Conservation (phyloP, 2,329 filamentous ascomycete species). For the Pseudopithomyces chartarum region DNA sequence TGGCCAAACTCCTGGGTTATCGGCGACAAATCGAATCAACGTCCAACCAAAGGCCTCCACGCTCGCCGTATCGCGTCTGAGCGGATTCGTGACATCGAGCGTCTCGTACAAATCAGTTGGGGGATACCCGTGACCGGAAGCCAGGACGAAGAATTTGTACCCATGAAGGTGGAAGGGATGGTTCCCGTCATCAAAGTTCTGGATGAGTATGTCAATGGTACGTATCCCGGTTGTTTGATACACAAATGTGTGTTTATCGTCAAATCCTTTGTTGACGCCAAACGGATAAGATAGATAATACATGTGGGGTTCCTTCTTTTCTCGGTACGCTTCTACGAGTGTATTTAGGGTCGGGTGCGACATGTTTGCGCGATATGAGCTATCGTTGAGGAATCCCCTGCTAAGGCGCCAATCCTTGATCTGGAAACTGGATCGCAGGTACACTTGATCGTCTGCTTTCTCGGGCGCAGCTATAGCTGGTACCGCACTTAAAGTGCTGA, state of each 20-base stretch:
- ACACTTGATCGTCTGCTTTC: conserved; percentile 58
- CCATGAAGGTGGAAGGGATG: conserved; percentile 61
- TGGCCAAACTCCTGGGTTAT: conserved; percentile 66
- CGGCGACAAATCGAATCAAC: conserved; percentile 62
- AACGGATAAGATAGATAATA: conserved; percentile 12
- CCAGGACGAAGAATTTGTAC: conserved; percentile 70
- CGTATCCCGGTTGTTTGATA: conserved; percentile 44
- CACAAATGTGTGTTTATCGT: conserved; percentile 34
- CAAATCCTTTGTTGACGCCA: conserved; percentile 34
- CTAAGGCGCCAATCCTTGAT: conserved; percentile 64
- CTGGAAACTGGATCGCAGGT: conserved; percentile 63
- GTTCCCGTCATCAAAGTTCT: conserved; percentile 41
- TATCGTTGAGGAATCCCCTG: conserved; percentile 63
- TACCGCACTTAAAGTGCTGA: conserved; percentile 53
- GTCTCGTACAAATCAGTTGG: conserved; percentile 31
- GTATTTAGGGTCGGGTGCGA: conserved; percentile 57
- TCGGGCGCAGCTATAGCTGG: conserved; percentile 50
- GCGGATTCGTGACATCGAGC: conserved; percentile 43
- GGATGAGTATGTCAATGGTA: conserved; percentile 43
- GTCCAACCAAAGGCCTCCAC: conserved; percentile 69
- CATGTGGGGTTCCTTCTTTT: conserved; percentile 32
- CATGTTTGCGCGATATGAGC: conserved; percentile 58
- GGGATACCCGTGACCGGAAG: conserved; percentile 32
- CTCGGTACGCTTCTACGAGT: conserved; percentile 52
- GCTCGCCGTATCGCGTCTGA: conserved; percentile 71